Percentiles rank a stretch among this genome's conserved stretches.
phyloP scores from a whole-genome alignment of 2,329 filamentous ascomycete genomes.

The Neocucurbitaria cava region DNA sequence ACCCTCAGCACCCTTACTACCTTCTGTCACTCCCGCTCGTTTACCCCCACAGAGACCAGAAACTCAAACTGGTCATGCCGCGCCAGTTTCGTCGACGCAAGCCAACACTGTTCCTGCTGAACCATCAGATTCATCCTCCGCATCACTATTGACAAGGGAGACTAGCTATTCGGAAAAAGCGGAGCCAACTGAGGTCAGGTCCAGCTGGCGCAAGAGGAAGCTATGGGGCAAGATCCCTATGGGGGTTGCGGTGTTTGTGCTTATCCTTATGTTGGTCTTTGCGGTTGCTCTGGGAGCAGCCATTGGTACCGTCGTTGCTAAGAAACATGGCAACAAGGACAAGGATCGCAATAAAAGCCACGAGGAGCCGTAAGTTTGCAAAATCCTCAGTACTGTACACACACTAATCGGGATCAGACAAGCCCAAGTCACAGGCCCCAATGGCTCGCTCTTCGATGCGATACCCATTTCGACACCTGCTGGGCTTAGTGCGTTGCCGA shows the following conservation, averaged over 20 bases:
- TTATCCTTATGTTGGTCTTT: constrained; percentile 55
- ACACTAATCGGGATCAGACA: constrained; percentile 32
- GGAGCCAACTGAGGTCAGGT: constrained; percentile 28
- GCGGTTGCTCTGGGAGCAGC: constrained; percentile 60
- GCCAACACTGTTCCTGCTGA: constrained; percentile 28
- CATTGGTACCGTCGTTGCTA: constrained; percentile 61
- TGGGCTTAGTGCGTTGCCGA: constrained; percentile 55
- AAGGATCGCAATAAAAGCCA: constrained; percentile 16
- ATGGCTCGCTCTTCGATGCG: constrained; percentile 58
- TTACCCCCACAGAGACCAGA: constrained; percentile 41
- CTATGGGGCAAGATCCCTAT: constrained; percentile 59
- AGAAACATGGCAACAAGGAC: constrained; percentile 34
- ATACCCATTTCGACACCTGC: constrained; percentile 57
- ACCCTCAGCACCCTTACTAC: constrained; percentile 28
- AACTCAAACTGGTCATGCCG: constrained; percentile 37
- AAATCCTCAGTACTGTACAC: background rate
- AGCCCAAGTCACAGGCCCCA: constrained; percentile 56
- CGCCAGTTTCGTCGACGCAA: constrained; percentile 17
- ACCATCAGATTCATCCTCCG: constrained; percentile 37
- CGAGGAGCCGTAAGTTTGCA: constrained; percentile 40
- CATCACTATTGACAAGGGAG: constrained; percentile 34
- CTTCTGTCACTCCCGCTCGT: constrained; percentile 35
- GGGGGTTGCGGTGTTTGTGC: constrained; percentile 57
- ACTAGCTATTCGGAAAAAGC: constrained; percentile 38
- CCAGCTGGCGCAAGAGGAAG: constrained; percentile 51